Base-by-base conservation (phyloP, 1,284 basidiomycete species). In the Boletus albobrunnescens region DNA sequence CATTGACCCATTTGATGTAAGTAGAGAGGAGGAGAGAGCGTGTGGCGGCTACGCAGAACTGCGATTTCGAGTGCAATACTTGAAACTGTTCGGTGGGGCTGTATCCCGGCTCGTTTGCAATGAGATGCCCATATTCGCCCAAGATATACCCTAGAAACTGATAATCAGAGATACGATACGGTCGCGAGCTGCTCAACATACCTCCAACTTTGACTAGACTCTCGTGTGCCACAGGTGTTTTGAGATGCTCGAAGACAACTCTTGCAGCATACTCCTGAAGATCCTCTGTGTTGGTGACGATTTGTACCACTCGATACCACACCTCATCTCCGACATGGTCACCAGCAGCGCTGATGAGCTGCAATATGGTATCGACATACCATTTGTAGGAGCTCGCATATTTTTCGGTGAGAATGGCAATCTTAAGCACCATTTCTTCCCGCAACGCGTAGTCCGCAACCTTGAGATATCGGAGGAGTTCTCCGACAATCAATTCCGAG, bases 1-100 rank as follows among this genome's bases (percentile, higher is more conserved):
- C 86, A 67, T 99, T 99, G 53, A 97, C 91, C 95, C 93, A 96
- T 76, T 99, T 99, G 73, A 98, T 87, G 67, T 99, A 99, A 1
- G 96, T 97, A 7, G 95, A 95, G 13, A 99, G 74, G 20, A 99
- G 79, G 36, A 99, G 77, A 0, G 94, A 90, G 24, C 95, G 83
- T 6, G 96, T 99, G 23, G 93, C 75, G 2, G 94, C 92, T 32
- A 91, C 82, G 66, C 95, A 97, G 61, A 93, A 90, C 65, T 95
- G 93, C 23, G 94, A 94, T 65, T 98, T 97, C 5, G 92, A 86
- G 69, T 99, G 95, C 6, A 99, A 72, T 4, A 91, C 77, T 57
- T 93, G 90, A 68, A 99, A 97, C 62, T 99, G 96, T 65, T 98
- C 94, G 52, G 87, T 79, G 8, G 96, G 96, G 56, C 87, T 93